phyloP scores from a whole-genome alignment of 129 eudicot genomes.

The Arctium minus region DNA sequence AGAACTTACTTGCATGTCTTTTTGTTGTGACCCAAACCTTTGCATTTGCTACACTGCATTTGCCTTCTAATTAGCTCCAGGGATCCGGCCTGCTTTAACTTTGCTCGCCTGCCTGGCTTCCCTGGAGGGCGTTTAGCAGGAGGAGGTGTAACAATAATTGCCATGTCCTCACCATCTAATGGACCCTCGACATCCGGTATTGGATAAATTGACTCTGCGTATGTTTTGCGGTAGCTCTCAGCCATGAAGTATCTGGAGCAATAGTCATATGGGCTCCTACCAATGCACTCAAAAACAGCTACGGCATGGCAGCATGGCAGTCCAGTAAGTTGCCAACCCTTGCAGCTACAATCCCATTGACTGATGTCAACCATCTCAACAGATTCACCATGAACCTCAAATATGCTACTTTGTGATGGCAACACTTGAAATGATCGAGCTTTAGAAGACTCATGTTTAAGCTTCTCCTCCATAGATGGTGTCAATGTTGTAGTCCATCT shows the following conservation, averaged over 20 bases:
- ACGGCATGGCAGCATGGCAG: slow-evolving; percentile 91
- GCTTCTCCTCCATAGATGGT: slow-evolving; percentile 76
- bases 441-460: slow-evolving; percentile 49
- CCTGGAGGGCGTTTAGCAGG: slow-evolving; percentile 81
- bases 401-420: slow-evolving; percentile 54
- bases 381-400: slow-evolving; percentile 72
- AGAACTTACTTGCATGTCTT: slow-evolving; percentile 74
- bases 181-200: slow-evolving; percentile 69
- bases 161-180: slow-evolving; percentile 36
- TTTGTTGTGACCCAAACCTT: slow-evolving; percentile 93
- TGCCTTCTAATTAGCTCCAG: slow-evolving; percentile 66
- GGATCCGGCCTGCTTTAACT: slow-evolving; percentile 57
- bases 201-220: slow-evolving; percentile 71
- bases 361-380: slow-evolving; percentile 67
- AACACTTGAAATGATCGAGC: slow-evolving; percentile 45
- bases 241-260: slow-evolving; percentile 73
- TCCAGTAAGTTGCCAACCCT: slow-evolving; percentile 82
- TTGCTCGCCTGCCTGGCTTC: slow-evolving; percentile 55
- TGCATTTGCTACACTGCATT: slow-evolving; percentile 96
- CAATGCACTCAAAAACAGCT: slow-evolving; percentile 63
- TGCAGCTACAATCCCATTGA: slow-evolving; percentile 85
- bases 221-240: slow-evolving; percentile 64
- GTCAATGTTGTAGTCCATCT: slow-evolving; percentile 69
- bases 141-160: slow-evolving; percentile 66
- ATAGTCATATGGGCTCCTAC: slow-evolving; percentile 63